Conservation (phyloP, 1,139 yeast genomes). For the Diutina pseudorugosa region DNA sequence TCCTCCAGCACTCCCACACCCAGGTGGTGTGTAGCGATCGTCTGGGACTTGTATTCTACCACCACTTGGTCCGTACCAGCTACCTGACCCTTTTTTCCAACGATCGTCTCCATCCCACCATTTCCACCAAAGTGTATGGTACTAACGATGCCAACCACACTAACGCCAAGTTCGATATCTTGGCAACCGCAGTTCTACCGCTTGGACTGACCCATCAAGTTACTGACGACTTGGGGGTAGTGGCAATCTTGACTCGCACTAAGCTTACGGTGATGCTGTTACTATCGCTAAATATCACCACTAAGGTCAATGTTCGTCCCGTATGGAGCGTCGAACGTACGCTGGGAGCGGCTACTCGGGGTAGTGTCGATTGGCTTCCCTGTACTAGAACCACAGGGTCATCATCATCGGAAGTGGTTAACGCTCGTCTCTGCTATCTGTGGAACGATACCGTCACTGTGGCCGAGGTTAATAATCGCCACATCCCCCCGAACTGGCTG, state of each 20-base stretch:
- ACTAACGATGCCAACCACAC: conserved; percentile 21
- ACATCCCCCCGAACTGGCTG: conserved; percentile 18
- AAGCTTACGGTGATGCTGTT: conserved; percentile 44
- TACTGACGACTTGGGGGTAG: conserved; percentile 44
- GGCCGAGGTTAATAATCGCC: conserved; percentile 32
- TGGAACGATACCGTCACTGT: conserved; percentile 52
- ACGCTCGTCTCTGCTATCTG: conserved; percentile 51
- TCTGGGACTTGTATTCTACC: conserved; percentile 47
- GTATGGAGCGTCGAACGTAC: conserved; percentile 13
- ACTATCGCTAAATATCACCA: conserved; percentile 30
- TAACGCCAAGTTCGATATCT: conserved; percentile 17
- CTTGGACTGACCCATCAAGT: conserved; percentile 38
- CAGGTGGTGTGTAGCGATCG: conserved; percentile 49
- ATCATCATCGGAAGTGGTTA: conserved; percentile 4
- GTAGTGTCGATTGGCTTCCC: conserved; percentile 47
- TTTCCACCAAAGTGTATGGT: conserved; percentile 45
- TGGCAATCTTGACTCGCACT: conserved; percentile 48
- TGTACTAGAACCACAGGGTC: conserved; percentile 14
- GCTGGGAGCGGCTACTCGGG: conserved; percentile 26
- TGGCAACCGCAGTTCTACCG: conserved; percentile 27
- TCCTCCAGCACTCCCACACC: conserved; percentile 44
- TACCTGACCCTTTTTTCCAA: conserved; percentile 14
- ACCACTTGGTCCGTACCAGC: conserved; percentile 38
- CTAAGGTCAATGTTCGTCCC: conserved; percentile 16
- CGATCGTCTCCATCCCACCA: conserved; percentile 6